Evolutionary conservation across 176 grass and related monocot species (phyloP), one percentile per base, ranked within the genome.

Genomic region (Phoenix dactylifera): DNA sequence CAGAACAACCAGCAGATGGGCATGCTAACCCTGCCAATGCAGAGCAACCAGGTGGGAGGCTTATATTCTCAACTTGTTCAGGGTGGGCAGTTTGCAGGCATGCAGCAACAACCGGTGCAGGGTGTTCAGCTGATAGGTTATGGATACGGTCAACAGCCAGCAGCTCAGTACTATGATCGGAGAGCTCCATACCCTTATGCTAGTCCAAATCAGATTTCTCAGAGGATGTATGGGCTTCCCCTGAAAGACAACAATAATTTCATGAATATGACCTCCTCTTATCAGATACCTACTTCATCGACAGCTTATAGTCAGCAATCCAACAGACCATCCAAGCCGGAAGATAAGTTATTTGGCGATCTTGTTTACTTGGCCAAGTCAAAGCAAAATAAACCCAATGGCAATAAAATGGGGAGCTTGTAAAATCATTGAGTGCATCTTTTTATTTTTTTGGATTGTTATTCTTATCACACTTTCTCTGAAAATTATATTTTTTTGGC

Each of bases 291-390:
- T 12, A 17, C 79, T 28, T 62, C 60, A 16, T 60, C 35, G 0
- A 10, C 63, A 3, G 71, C 76, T 26, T 24, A 18, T 70, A 64
- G 71, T 57, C 82, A 72, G 51, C 80, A 85, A 48, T 79, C 80
- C 39, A 82, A 78, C 59, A 89, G 75, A 50, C 57, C 72, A 4
- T 24, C 64, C 0, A 96, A 77, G 62, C 80, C 80, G 0, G 91
- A 90, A 72, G 86, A 96, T 70, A 96, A 87, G 26, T 72, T 96
- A 64, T 96, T 96, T 0, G 83, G 91, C 20, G 91, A 96, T 67
- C 91, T 96, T 51, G 72, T 96, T 68, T 87, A 68, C 29, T 76
- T 96, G n/a, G 91, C 91, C 57, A 96, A 90, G 72, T 82, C 81
- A 50, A 95, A 85, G 72, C 84, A 91, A 61, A 88, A 76, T 67